A percentile compares a stretch with the other conserved stretches of the same genome.
Conservation (phyloP, 495 filamentous ascomycete species). For the Aspergillus sparsus region DNA sequence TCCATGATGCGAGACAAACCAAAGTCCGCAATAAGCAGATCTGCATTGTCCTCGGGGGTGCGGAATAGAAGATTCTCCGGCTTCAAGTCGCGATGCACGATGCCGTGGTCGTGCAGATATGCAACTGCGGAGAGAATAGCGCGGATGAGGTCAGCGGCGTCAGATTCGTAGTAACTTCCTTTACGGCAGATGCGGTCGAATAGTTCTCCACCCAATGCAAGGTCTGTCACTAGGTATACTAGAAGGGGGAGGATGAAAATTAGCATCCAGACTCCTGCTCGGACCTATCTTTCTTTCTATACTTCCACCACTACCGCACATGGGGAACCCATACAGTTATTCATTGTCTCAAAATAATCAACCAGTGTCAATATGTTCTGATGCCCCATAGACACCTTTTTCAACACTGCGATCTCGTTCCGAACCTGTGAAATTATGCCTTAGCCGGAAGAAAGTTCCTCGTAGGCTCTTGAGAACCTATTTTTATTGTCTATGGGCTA, state of each 20-base stretch:
- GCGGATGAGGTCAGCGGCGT: constrained; percentile 92
- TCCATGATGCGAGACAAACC: constrained; percentile 96
- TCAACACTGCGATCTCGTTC: constrained; percentile 97
- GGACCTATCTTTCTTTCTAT: constrained; percentile 6
- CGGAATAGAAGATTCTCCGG: constrained; percentile 57
- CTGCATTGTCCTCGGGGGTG: constrained; percentile 58
- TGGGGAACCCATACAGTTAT: constrained; percentile 65
- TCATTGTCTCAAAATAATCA: constrained; percentile 99
- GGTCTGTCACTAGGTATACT: constrained; percentile 97
- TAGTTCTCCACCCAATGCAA: constrained; percentile 93
- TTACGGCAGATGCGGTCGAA: constrained; percentile 99
- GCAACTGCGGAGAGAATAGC: constrained; percentile 96
- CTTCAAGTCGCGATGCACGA: constrained; percentile 85
- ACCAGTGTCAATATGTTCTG: constrained; percentile 97
- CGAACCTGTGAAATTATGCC: constrained; percentile 63
- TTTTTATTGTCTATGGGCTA: neutral
- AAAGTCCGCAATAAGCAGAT: constrained; percentile 94
- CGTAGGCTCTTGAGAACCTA: neutral
- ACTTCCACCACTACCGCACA: neutral
- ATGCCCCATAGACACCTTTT: constrained; percentile 95
- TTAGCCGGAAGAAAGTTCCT: neutral
- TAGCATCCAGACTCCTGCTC: neutral
- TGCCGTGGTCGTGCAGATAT: constrained; percentile 97
- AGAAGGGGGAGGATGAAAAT: neutral
- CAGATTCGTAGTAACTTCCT: constrained; percentile 96